These are phyloP conservation scores for Amorphotheca resinae DNA, from an alignment of 495 filamentous ascomycete genomes.

Conservation along the genomic window DNA sequence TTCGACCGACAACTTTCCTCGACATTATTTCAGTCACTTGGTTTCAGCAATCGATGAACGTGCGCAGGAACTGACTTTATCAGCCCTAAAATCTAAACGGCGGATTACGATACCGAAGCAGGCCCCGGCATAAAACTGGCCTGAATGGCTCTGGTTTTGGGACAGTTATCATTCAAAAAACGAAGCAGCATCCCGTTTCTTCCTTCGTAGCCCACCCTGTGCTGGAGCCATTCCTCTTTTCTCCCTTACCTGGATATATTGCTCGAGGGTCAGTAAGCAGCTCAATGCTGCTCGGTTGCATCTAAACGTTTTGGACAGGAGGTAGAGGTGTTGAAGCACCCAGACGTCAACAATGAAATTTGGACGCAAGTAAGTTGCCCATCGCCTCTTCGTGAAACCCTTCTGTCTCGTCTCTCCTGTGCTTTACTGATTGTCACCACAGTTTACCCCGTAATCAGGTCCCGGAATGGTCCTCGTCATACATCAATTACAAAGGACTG, in stretches of 20 bases:
- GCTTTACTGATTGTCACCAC: slow-evolving; percentile 12
- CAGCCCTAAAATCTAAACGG: too few relatives aligned
- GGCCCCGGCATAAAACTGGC: not conserved
- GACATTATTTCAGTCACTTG: too few relatives aligned
- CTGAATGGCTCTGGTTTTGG: slow-evolving; percentile 16
- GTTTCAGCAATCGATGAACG: too few relatives aligned
- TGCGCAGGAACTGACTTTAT: too few relatives aligned
- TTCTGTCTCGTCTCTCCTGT: slow-evolving; percentile 19
- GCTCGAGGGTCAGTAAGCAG: not conserved
- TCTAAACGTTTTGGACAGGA: not conserved
- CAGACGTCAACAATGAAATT: slow-evolving; percentile 56
- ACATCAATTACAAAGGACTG: slow-evolving; percentile 92
- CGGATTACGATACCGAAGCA: too few relatives aligned
- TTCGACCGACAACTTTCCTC: too few relatives aligned
- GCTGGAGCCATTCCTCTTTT: not conserved
- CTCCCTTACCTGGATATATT: not conserved
- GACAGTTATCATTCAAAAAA: slow-evolving; percentile 11
- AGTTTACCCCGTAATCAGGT: slow-evolving; percentile 88
- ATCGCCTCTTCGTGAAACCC: not conserved
- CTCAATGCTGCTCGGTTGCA: not conserved
- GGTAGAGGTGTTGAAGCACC: not conserved
- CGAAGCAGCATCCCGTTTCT: slow-evolving; percentile 13
- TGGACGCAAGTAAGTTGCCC: slow-evolving; percentile 27
- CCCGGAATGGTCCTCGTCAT: slow-evolving; percentile 84
- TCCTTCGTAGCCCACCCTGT: slow-evolving; percentile 1